Evolutionary conservation across 2,329 filamentous ascomycete genomes (phyloP).

Genomic region (Chrysoporthe austroafricana): DNA sequence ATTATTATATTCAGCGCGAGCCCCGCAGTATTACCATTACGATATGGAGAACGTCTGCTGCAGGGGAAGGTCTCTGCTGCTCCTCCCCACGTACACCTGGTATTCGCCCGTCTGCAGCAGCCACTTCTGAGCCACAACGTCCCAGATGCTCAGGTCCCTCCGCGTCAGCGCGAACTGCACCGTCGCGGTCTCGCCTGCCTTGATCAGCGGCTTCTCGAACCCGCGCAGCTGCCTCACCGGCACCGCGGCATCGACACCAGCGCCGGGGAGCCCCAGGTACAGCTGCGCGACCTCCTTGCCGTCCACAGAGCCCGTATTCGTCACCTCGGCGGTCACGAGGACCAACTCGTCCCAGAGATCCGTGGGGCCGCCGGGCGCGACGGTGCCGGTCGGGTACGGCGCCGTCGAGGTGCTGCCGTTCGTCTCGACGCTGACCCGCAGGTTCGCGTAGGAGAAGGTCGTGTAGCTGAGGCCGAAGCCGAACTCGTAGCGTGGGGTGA

Average conservation of each 20-base stretch:
- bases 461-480: slow-evolving; percentile 62
- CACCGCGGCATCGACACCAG: slow-evolving; percentile 33
- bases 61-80: slow-evolving; percentile 51
- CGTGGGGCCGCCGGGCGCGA: slow-evolving; percentile 47
- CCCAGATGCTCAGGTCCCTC: slow-evolving; percentile 70
- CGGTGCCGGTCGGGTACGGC: slow-evolving; percentile 42
- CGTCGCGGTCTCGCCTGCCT: slow-evolving; percentile 46
- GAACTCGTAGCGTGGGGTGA: slow-evolving; percentile 57
- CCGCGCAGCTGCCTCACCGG: slow-evolving; percentile 65
- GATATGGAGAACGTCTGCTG: slow-evolving; percentile 37
- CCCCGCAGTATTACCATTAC: not conserved
- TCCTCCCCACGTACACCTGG: slow-evolving; percentile 49
- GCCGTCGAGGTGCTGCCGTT: slow-evolving; percentile 33
- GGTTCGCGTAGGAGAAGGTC: slow-evolving; percentile 51
- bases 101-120: slow-evolving; percentile 51
- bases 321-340: slow-evolving; percentile 42
- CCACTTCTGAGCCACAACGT: slow-evolving; percentile 65
- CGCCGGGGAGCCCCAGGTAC: slow-evolving; percentile 50
- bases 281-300: slow-evolving; percentile 54
- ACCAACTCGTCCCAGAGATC: slow-evolving; percentile 54
- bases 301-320: slow-evolving; percentile 46
- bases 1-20: not conserved
- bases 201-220: slow-evolving; percentile 63
- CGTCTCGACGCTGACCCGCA: slow-evolving; percentile 39
- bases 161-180: slow-evolving; percentile 60